Evolutionary conservation across 495 filamentous ascomycete genomes (phyloP).

Genomic region (Penicillium robsamsonii): DNA sequence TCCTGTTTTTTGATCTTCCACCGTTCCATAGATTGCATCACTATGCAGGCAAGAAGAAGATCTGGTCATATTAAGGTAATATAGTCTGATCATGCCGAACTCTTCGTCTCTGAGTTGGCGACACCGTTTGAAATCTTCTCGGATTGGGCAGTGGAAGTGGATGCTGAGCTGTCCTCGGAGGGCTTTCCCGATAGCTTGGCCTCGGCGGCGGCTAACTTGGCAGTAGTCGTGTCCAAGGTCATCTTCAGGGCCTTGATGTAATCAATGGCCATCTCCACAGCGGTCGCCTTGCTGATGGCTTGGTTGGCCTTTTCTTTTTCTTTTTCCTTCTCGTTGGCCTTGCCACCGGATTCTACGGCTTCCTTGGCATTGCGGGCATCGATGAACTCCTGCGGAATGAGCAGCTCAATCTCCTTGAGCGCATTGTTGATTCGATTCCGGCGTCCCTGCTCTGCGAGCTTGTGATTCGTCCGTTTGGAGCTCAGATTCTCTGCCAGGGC

Average conservation of each 20-base stretch:
- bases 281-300: constrained; percentile 87
- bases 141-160: neutral
- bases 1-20: neutral
- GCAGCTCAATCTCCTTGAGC: constrained; percentile 81
- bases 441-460: constrained; percentile 94
- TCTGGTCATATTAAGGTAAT: neutral
- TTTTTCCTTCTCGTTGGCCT: constrained; percentile 44
- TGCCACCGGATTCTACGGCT: constrained; percentile 26
- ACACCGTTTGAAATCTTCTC: neutral
- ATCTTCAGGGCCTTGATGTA: constrained; percentile 85
- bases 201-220: constrained; percentile 63
- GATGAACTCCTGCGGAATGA: constrained; percentile 62
- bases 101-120: neutral
- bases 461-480: constrained; percentile 95
- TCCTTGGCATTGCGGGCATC: constrained; percentile 37
- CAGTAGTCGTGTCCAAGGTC: constrained; percentile 66
- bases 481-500: constrained; percentile 89
- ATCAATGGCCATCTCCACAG: constrained; percentile 91
- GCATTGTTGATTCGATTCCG: constrained; percentile 94
- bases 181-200: constrained; percentile 23
- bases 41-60: neutral
- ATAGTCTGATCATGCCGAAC: neutral
- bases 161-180: neutral
- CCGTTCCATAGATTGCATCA: neutral
- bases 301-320: constrained; percentile 47